Percentiles rank a stretch among this genome's conserved stretches.
Evolutionary conservation across 768 basidiomycete species (phyloP).

Genomic region (Austroboletus festivus): DNA sequence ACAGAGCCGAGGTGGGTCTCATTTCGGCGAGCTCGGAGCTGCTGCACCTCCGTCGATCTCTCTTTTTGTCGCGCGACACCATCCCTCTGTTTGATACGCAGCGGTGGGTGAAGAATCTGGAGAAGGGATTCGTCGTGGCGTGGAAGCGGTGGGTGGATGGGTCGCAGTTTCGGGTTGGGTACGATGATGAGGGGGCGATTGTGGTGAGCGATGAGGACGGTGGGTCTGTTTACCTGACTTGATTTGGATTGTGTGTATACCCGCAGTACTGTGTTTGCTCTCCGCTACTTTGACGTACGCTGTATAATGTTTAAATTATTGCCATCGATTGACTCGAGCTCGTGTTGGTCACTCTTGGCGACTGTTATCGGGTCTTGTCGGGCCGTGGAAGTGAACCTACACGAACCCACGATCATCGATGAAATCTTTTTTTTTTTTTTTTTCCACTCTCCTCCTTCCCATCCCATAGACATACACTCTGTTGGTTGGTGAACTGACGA

Average conservation of each 20-base stretch:
- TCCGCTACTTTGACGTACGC: too few species aligned
- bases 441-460: too few species aligned
- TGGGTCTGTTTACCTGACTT: background rate
- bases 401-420: too few species aligned
- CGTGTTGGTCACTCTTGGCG: too few species aligned
- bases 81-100: conserved; percentile 49
- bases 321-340: too few species aligned
- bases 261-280: too few species aligned
- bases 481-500: too few species aligned
- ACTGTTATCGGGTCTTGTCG: too few species aligned
- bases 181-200: conserved; percentile 32
- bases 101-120: conserved; percentile 46
- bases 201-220: conserved; percentile 32
- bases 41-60: conserved; percentile 36
- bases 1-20: background rate
- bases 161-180: conserved; percentile 30
- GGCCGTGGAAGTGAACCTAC: too few species aligned
- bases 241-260: background rate
- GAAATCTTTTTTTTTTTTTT: too few species aligned
- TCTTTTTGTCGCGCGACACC: conserved; percentile 40
- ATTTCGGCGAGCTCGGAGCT: conserved; percentile 32
- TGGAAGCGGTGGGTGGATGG: conserved; percentile 51
- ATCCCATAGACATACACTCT: too few species aligned
- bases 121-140: conserved; percentile 40
- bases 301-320: too few species aligned